Conservation (phyloP, 1,139 yeast genomes). For the Hansenula lynferdii region DNA sequence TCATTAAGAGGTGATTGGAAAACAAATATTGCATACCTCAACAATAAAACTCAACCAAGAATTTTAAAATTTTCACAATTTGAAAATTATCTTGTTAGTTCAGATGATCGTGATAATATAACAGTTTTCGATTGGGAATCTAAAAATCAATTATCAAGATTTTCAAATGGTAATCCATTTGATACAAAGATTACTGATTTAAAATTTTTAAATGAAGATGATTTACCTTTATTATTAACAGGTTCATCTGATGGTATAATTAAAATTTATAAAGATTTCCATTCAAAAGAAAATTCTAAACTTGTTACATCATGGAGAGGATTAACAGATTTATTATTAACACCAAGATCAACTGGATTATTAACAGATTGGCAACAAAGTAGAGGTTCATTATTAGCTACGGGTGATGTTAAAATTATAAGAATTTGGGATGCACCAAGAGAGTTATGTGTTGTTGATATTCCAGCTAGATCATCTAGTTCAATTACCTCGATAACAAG, state of each 20-base stretch:
- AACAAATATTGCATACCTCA: slow-evolving; percentile 51
- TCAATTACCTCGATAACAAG: slow-evolving; percentile 86
- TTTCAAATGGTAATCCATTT: slow-evolving; percentile 80
- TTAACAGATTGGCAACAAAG: slow-evolving; percentile 97
- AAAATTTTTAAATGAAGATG: slow-evolving; percentile 88
- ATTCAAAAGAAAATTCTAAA: slow-evolving; percentile 49
- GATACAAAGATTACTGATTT: slow-evolving; percentile 88
- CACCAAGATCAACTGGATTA: slow-evolving; percentile 80
- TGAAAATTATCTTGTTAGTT: slow-evolving; percentile 75
- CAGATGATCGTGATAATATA: slow-evolving; percentile 82
- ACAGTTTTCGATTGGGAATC: slow-evolving; percentile 88
- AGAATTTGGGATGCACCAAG: slow-evolving; percentile 97
- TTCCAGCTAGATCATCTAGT: slow-evolving; percentile 90
- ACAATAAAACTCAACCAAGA: slow-evolving; percentile 78
- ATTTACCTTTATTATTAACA: slow-evolving; percentile 73
- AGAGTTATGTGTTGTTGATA: slow-evolving; percentile 79
- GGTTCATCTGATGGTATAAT: slow-evolving; percentile 95
- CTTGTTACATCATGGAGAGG: slow-evolving; percentile 92
- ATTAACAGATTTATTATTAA: slow-evolving; percentile 72
- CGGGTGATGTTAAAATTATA: slow-evolving; percentile 93
- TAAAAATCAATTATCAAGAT: slow-evolving; percentile 52
- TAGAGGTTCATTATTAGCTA: slow-evolving; percentile 83
- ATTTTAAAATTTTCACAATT: slow-evolving; percentile 81
- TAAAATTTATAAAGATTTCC: slow-evolving; percentile 76
- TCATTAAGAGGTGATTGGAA: slow-evolving; percentile 89